These are phyloP conservation scores for Aspergillus egyptiacus DNA, from an alignment of 495 filamentous ascomycete species.

Conservation along the genomic window DNA sequence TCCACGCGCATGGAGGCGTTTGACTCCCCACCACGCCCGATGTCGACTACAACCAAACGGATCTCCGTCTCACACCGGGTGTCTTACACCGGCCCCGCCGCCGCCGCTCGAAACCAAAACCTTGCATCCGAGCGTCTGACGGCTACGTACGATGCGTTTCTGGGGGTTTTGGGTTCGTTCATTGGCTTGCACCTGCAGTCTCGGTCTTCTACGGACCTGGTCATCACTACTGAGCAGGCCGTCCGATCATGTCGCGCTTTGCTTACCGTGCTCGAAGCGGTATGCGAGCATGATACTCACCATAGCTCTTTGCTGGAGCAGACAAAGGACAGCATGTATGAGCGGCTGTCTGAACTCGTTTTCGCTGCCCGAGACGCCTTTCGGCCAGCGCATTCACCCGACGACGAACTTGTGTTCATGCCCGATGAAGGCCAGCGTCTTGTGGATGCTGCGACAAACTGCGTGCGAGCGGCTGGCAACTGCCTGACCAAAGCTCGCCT, in stretches of 20 bases:
- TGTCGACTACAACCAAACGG: constrained; percentile 41
- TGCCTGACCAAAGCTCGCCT: constrained; percentile 79
- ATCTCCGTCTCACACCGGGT: constrained; percentile 53
- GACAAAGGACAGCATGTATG: constrained; percentile 73
- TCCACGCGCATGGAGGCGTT: constrained; percentile 35
- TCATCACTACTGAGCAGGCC: constrained; percentile 69
- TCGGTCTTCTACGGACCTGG: constrained; percentile 76
- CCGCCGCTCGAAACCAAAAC: constrained; percentile 40
- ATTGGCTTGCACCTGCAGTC: constrained; percentile 89
- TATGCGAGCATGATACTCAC: constrained; percentile 69
- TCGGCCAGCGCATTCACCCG: constrained; percentile 50
- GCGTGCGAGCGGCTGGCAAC: constrained; percentile 84
- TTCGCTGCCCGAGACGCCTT: constrained; percentile 74
- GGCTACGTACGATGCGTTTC: constrained; percentile 73
- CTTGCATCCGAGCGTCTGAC: constrained; percentile 64
- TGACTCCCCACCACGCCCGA: constrained; percentile 26
- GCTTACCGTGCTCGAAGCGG: constrained; percentile 72
- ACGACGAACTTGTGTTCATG: constrained; percentile 69
- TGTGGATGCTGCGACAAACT: constrained; percentile 76
- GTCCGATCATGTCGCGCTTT: constrained; percentile 73
- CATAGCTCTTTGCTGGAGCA: constrained; percentile 57
- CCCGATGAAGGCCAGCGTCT: constrained; percentile 74
- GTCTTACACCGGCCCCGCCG: constrained; percentile 47
- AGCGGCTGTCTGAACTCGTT: constrained; percentile 70
- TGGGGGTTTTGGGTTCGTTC: constrained; percentile 84